Evolutionary conservation across 768 basidiomycete species (phyloP).

Genomic region (Cyclocybe cylindracea): DNA sequence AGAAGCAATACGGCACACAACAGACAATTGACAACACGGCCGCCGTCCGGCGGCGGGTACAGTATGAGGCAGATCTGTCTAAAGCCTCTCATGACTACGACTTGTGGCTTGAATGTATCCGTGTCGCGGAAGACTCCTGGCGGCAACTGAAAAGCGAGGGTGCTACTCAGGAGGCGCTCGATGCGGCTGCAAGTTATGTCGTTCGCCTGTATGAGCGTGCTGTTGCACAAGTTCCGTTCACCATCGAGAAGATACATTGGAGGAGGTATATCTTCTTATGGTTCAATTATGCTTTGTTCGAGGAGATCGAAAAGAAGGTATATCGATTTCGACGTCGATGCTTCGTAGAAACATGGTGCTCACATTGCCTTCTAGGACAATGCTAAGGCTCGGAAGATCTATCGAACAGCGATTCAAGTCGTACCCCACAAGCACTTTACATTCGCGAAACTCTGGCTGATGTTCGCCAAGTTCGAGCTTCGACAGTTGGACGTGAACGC

Average conservation of each 20-base stretch:
- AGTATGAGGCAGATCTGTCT: constrained; percentile 92
- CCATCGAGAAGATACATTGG: constrained; percentile 89
- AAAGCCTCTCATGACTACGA: constrained; percentile 94
- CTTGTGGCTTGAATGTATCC: constrained; percentile 94
- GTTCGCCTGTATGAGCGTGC: constrained; percentile 94
- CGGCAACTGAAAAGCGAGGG: constrained; percentile 74
- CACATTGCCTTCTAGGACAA: constrained; percentile 56
- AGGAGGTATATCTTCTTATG: constrained; percentile 86
- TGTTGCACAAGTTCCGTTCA: constrained; percentile 94
- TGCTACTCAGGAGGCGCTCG: constrained; percentile 65
- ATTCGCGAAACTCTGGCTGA: constrained; percentile 95
- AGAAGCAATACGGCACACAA: constrained; percentile 93
- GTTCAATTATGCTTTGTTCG: constrained; percentile 93
- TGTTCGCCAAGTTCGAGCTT: constrained; percentile 89
- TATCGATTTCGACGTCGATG: constrained; percentile 9
- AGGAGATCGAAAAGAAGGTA: constrained; percentile 93
- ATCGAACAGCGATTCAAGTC: constrained; percentile 82
- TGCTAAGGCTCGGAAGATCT: constrained; percentile 82
- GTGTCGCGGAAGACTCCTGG: constrained; percentile 89
- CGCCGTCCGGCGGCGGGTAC: constrained; percentile 91
- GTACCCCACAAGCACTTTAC: constrained; percentile 96
- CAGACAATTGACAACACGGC: constrained; percentile 88
- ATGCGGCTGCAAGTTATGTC: constrained; percentile 62
- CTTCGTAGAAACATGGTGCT: neutral
- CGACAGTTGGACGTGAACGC: constrained; percentile 78